Conservation (phyloP, 257 asterid species). For the Voacanga thouarsii region DNA sequence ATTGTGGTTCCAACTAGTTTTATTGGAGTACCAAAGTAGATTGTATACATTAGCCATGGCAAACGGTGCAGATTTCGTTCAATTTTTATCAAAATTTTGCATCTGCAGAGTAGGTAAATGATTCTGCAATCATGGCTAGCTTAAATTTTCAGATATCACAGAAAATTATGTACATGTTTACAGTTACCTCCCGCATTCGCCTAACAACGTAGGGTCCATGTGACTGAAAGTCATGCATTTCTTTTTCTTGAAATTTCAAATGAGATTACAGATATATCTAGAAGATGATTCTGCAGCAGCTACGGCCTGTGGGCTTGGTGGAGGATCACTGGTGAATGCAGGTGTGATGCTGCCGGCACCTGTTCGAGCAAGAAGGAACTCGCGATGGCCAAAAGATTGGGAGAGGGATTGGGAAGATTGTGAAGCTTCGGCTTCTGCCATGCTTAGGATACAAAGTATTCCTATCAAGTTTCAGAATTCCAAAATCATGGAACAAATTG, state of each 20-base stretch:
- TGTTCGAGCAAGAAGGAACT: conserved; percentile 34
- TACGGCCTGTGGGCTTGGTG: conserved; percentile 54
- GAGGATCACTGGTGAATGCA: conserved; percentile 59
- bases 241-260: not conserved
- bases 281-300: conserved; percentile 50
- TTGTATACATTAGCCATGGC: not conserved
- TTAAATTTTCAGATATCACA: not conserved
- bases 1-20: no score
- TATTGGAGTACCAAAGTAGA: no score
- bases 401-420: conserved; percentile 53
- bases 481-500: conserved; percentile 36
- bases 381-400: conserved; percentile 55
- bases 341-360: conserved; percentile 48
- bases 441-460: conserved; percentile 37
- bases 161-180: not conserved
- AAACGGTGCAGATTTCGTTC: not conserved
- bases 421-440: conserved; percentile 39
- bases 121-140: no score
- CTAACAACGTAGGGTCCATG: not conserved
- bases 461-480: conserved; percentile 41
- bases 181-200: no score
- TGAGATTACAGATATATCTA: conserved; percentile 25
- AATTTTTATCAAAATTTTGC: not conserved
- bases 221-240: not conserved
- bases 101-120: no score